phyloP scores from a whole-genome alignment of 345 rosid species.

The Populus deltoides region DNA sequence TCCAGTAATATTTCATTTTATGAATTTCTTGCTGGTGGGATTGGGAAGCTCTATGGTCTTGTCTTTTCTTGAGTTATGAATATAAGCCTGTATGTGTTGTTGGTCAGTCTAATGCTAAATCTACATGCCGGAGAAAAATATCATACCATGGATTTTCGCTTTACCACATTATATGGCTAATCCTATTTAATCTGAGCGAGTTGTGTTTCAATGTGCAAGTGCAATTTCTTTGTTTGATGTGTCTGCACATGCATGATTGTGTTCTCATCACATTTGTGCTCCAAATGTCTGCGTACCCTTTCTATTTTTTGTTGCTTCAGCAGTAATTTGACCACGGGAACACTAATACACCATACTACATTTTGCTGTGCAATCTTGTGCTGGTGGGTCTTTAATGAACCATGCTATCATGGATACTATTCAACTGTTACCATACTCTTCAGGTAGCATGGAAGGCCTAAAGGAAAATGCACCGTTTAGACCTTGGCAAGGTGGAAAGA shows the following conservation, averaged over 20 bases:
- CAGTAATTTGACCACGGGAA: not conserved
- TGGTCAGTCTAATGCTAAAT: conserved; percentile 2
- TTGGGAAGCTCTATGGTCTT: not conserved
- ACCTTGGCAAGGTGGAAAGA: not conserved
- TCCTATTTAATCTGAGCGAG: not conserved
- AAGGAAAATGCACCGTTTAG: not conserved
- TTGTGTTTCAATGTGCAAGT: not conserved
- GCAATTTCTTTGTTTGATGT: not conserved
- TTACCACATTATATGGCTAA: not conserved
- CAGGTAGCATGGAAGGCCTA: not conserved
- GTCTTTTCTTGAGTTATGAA: not conserved
- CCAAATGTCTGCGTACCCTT: not conserved
- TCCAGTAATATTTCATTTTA: not conserved
- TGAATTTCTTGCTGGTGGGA: not conserved
- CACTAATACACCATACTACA: not conserved
- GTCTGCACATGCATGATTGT: not conserved
- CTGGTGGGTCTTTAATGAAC: not conserved
- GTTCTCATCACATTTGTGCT: not conserved
- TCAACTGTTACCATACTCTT: not conserved
- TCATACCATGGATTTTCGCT: not conserved
- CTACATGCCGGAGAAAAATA: not conserved
- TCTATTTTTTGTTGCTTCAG: not conserved
- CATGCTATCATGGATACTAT: not conserved
- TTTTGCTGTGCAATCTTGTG: not conserved
- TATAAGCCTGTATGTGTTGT: not conserved